Evolutionary conservation across 306 rosid species (phyloP), one percentile per base, ranked within the genome.

Genomic region (Quercus alba): DNA sequence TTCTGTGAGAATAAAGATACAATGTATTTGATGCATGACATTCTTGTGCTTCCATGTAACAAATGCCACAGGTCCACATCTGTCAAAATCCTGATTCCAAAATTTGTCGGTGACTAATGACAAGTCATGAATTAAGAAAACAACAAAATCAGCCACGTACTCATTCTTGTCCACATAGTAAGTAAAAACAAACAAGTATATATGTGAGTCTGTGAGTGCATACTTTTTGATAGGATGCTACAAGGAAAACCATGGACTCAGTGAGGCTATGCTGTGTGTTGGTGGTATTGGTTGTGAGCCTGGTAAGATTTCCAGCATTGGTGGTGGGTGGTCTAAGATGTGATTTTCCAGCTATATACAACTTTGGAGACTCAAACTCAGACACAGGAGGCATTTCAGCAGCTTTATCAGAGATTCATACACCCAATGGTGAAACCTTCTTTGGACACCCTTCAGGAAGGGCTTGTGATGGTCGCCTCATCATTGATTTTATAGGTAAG

Each of bases 331-430:
- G 81, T 63, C 33, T 52, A 26, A 76, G 63, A 33, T 93, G 99
- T 82, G 70, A 78, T 79, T 91, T 81, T 80, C 91, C 92, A 2
- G 99, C 95, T 23, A 77, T 91, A 33, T 93, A 88, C 90, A 94
- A 94, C 83, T 94, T 94, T 77, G 97, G 99, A 2, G 97, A 95
- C 88, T 95, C 99, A 81, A 95, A 95, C 78, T 95, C 99, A 3
- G 99, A 95, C 82, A 95, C 98, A 3, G 98, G 98, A 55, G 96
- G 86, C 28, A 72, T 71, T 38, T 81, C 86, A 63, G 99, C 98
- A 25, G 86, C 92, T 17, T 84, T 93, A 28, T 44, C 86, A 0
- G 74, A 69, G 25, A 59, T 85, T 44, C 63, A 55, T 7, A 84
- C 94, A 33, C 99, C 99, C 18, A 90, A 93, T 76, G 99, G 99